Conservation (phyloP, 1,139 yeast genomes). For the Geotrichum bryndzae region DNA sequence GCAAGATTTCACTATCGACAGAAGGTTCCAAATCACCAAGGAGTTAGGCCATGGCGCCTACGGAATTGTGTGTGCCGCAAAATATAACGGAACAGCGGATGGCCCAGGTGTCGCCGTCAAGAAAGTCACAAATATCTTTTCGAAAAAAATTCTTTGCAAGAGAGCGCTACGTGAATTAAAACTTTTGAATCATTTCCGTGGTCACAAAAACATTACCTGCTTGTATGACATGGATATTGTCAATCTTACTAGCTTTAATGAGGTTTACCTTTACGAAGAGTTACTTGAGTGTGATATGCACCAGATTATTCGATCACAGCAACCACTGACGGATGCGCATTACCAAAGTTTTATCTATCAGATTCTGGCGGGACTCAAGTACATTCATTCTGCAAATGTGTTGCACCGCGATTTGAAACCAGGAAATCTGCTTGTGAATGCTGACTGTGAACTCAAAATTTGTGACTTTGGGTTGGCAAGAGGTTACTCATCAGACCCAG, state of each 20-base stretch:
- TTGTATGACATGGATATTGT: constrained; percentile 90
- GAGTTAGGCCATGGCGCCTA: constrained; percentile 91
- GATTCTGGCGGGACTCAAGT: constrained; percentile 85
- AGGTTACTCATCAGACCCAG: constrained; percentile 83
- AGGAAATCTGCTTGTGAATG: constrained; percentile 85
- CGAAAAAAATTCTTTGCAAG: constrained; percentile 80
- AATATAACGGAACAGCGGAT: constrained; percentile 62
- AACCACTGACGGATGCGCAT: constrained; percentile 90
- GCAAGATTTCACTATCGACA: constrained; percentile 19
- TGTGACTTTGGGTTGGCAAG: constrained; percentile 97
- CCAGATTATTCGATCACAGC: constrained; percentile 89
- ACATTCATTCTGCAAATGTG: constrained; percentile 93
- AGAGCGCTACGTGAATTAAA: constrained; percentile 86
- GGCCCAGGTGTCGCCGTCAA: constrained; percentile 63
- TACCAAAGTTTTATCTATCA: constrained; percentile 91
- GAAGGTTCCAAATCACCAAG: constrained; percentile 18
- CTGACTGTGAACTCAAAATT: constrained; percentile 92
- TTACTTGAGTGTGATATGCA: constrained; percentile 98
- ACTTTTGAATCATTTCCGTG: constrained; percentile 82
- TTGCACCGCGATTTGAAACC: constrained; percentile 93
- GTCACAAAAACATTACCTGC: constrained; percentile 65
- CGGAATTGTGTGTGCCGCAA: constrained; percentile 92
- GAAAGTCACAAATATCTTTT: constrained; percentile 82
- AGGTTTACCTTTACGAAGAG: constrained; percentile 87
- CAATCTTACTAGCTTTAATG: constrained; percentile 79